phyloP scores from a whole-genome alignment of 2,329 filamentous ascomycete genomes.

The Sporothrix phasma region DNA sequence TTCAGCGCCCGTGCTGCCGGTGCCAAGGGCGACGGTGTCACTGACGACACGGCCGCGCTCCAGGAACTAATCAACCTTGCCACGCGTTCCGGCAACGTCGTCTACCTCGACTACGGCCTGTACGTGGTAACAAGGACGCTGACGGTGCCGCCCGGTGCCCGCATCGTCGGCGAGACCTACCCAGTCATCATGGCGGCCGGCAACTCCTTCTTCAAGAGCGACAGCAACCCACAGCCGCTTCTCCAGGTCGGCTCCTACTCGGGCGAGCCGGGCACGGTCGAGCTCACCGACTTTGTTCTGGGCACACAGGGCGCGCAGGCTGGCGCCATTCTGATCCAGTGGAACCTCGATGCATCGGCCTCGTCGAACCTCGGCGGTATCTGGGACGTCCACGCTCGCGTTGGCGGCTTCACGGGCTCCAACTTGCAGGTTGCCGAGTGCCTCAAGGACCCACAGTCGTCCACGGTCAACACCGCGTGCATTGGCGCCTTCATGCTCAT shows the following conservation, averaged over 20 bases:
- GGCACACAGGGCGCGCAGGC: slow-evolving; percentile 54
- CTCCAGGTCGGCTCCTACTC: slow-evolving; percentile 46
- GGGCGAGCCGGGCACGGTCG: slow-evolving; percentile 54
- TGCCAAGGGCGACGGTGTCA: slow-evolving; percentile 40
- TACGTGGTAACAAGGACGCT: slow-evolving; percentile 43
- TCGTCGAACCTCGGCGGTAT: slow-evolving; percentile 30
- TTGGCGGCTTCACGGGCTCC: slow-evolving; percentile 62
- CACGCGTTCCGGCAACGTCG: slow-evolving; percentile 36
- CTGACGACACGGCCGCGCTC: slow-evolving; percentile 51
- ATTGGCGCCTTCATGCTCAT: slow-evolving; percentile 48
- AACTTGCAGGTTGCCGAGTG: slow-evolving; percentile 53
- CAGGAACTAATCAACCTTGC: slow-evolving; percentile 46
- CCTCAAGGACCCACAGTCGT: slow-evolving; percentile 33
- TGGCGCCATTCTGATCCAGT: slow-evolving; percentile 62
- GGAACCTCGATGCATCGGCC: slow-evolving; percentile 49
- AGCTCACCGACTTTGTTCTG: slow-evolving; percentile 64
- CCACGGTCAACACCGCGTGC: slow-evolving; percentile 40
- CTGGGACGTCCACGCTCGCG: slow-evolving; percentile 55
- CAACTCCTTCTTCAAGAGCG: slow-evolving; percentile 47
- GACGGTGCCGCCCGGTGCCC: slow-evolving; percentile 33
- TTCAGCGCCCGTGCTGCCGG: slow-evolving; percentile 33
- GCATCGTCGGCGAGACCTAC: slow-evolving; percentile 49
- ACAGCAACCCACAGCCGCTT: slow-evolving; percentile 51
- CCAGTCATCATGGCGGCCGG: slow-evolving; percentile 19
- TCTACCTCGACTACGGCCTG: slow-evolving; percentile 47